Conservation (phyloP, 169 alveolate species). For the Plasmodium chabaudi region DNA sequence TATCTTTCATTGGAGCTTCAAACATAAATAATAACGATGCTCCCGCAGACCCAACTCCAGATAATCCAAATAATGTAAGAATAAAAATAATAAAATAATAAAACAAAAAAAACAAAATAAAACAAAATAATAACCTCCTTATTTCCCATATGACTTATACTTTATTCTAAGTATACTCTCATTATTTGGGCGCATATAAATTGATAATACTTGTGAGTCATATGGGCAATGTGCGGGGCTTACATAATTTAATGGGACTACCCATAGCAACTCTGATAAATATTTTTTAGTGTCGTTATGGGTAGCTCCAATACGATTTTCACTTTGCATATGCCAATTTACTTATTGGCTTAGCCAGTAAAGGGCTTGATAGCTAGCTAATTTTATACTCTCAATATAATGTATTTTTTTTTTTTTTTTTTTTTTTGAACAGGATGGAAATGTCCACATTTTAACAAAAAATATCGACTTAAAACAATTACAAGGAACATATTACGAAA, state of each 20-base stretch:
- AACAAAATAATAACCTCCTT: not conserved
- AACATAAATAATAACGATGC: no score
- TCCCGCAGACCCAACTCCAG: conserved; percentile 12
- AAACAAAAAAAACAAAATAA: not conserved
- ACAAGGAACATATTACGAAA: conserved; percentile 68
- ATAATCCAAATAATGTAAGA: conserved; percentile 38
- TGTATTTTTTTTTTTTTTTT: conserved; percentile 23
- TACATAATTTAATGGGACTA: no score
- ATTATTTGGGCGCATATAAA: not conserved
- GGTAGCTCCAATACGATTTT: no score
- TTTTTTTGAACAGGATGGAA: conserved; percentile 39
- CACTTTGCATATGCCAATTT: no score
- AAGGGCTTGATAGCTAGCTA: no score
- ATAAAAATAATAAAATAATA: not conserved
- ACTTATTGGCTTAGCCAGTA: no score
- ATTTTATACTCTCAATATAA: not conserved
- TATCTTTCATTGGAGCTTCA: conserved; percentile 1
- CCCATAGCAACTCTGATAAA: no score
- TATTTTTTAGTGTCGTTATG: no score
- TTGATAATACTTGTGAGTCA: no score
- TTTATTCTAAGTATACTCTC: not conserved
- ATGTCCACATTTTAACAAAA: conserved; percentile 33
- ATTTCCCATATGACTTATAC: not conserved
- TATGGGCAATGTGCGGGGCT: no score
- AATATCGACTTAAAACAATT: conserved; percentile 44